Base-by-base conservation (phyloP, 805 yeast species). In the Peterozyma toletana region DNA sequence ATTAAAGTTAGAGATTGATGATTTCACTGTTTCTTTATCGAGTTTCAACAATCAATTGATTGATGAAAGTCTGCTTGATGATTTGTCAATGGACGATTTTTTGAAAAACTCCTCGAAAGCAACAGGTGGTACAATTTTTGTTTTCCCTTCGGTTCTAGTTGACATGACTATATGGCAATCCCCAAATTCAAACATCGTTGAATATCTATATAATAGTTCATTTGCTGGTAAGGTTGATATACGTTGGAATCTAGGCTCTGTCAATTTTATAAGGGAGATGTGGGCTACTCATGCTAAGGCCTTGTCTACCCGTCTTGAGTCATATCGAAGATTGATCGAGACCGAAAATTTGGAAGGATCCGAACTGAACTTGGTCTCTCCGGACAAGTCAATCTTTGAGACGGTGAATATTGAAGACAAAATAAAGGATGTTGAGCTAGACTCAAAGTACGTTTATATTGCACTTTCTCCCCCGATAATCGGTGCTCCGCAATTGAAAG, bases 141-240 rank as follows among this genome's bases (percentile, higher is more conserved):
- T 76, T 9, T 80, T 90, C 56, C 98, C 99, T 0, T 77, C 87
- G 13, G 71, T 88, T 50, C 68, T 68, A 42, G 74, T 91, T 14
- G 63, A 75, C 6, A 90, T 90, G 97, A 75, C 80, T 39, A 80
- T 95, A 0, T 75, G 77, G 67, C 90, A 87, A 53, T 60, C 64
- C 30, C 67, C 67, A 27, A 63, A 70, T 10, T 69, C 75, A 14
- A 73, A 75, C 37, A 48, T 69, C 3, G 75, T 93, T 37, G 83
- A 84, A 52, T 88, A 82, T 55, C 66, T 72, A 1, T 93, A 77
- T 59, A 71, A 71, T 38, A 80, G 93, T 40, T 68, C 80, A 2
- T 88, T 93, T 66, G 95, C 87, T 9, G 97, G 96, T 27, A 79
- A 87, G 13, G 93, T 93, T 35, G 95, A 88, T 47, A 80, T 93